Evolutionary conservation across 345 rosid genomes (phyloP).

Genomic region (Mercurialis annua): DNA sequence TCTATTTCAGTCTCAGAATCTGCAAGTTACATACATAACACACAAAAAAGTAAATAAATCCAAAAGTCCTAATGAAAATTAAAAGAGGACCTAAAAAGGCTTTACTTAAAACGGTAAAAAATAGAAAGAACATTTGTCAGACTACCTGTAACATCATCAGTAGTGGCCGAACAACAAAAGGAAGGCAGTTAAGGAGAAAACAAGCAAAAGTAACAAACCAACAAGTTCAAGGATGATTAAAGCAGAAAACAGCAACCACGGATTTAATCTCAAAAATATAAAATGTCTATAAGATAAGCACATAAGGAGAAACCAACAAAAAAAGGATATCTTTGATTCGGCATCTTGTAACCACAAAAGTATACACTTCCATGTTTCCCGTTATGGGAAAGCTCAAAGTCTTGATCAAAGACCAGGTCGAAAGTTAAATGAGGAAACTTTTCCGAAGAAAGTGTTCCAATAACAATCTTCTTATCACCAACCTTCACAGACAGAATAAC

Average conservation of each 20-base stretch:
- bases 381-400: constrained; percentile 60
- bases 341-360: constrained; percentile 59
- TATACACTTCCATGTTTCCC: constrained; percentile 66
- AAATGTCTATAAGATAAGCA: neutral
- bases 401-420: constrained; percentile 53
- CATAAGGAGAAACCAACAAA: neutral
- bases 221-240: neutral
- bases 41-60: neutral
- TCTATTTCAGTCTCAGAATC: constrained; percentile 27
- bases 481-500: constrained; percentile 34
- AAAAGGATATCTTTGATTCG: constrained; percentile 49
- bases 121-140: neutral
- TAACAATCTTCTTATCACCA: constrained; percentile 43
- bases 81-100: neutral
- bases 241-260: neutral
- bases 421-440: constrained; percentile 56
- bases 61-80: neutral
- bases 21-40: constrained; percentile 4
- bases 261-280: neutral
- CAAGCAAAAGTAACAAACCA: constrained; percentile 8
- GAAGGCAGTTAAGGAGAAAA: constrained; percentile 31
- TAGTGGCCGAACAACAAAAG: constrained; percentile 9
- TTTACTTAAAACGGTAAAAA: neutral
- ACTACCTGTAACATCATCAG: constrained; percentile 22
- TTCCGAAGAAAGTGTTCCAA: constrained; percentile 62